Evolutionary conservation across 1,284 basidiomycete species (phyloP).

Genomic region (Salmacisia buchloeana): DNA sequence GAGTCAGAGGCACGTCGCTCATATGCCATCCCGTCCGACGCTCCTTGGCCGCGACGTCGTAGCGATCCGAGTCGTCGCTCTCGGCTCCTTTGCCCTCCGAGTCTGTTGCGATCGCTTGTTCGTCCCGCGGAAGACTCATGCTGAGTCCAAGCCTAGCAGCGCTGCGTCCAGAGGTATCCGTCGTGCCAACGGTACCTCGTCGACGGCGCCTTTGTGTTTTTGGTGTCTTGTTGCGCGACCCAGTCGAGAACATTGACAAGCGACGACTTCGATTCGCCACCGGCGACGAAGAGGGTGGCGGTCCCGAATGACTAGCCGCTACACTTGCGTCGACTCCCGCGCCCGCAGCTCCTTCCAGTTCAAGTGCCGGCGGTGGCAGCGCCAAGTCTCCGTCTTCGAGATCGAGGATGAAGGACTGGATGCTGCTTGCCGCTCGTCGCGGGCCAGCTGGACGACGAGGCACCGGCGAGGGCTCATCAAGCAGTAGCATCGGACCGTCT

Average conservation of each 20-base stretch:
- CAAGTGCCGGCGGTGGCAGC: conserved; percentile 41
- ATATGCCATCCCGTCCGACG: conserved; percentile 37
- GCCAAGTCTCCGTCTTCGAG: conserved; percentile 35
- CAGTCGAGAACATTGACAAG: too few relatives aligned
- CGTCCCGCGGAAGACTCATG: too few relatives aligned
- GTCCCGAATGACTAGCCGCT: too few relatives aligned
- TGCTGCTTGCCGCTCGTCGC: neutral
- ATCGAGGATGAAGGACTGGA: conserved; percentile 14
- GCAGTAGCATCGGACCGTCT: neutral
- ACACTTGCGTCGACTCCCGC: neutral
- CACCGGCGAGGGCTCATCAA: neutral
- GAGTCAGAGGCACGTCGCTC: conserved; percentile 45
- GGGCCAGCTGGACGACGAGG: neutral
- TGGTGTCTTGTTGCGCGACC: too few relatives aligned
- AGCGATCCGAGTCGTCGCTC: conserved; percentile 9
- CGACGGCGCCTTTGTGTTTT: too few relatives aligned
- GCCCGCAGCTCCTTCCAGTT: conserved; percentile 15
- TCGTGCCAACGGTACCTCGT: too few relatives aligned
- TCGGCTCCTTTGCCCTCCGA: too few relatives aligned
- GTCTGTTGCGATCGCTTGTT: too few relatives aligned
- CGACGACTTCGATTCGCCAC: too few relatives aligned
- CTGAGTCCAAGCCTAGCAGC: too few relatives aligned
- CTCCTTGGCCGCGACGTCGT: conserved; percentile 27
- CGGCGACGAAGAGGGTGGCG: too few relatives aligned
- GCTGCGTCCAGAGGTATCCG: too few relatives aligned